A percentile compares a stretch with the other conserved stretches of the same genome.
phyloP scores from a whole-genome alignment of 257 asterid species.

The Plantago major region DNA sequence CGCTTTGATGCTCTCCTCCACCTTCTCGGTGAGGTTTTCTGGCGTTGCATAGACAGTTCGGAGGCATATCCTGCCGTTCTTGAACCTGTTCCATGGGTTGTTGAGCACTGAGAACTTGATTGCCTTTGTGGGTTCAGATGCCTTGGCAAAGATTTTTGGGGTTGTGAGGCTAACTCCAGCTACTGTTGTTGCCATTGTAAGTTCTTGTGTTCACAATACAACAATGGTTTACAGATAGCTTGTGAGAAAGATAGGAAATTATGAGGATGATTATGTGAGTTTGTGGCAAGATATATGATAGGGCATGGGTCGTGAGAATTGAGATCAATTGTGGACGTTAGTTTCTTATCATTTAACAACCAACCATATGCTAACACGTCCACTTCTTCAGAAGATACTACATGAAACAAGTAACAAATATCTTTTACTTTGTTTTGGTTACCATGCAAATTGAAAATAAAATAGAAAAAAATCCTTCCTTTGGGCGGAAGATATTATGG shows the following conservation, averaged over 20 bases:
- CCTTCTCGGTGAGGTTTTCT: slow-evolving; percentile 61
- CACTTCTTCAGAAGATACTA: not conserved
- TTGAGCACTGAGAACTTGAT: slow-evolving; percentile 26
- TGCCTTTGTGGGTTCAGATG: slow-evolving; percentile 30
- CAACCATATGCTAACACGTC: slow-evolving; percentile 40
- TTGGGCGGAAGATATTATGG: too few species aligned
- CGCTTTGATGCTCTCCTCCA: slow-evolving; percentile 77
- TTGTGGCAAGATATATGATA: slow-evolving; percentile 19
- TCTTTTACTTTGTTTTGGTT: not conserved
- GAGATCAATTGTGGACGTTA: slow-evolving; percentile 28
- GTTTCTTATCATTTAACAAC: slow-evolving; percentile 49
- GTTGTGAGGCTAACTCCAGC: slow-evolving; percentile 53
- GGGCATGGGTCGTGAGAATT: slow-evolving; percentile 1
- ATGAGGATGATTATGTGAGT: not conserved
- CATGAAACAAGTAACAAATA: not conserved
- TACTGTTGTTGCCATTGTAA: slow-evolving; percentile 45
- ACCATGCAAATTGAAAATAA: not conserved
- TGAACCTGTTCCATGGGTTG: slow-evolving; percentile 40
- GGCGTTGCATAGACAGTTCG: slow-evolving; percentile 58
- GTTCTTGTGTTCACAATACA: not conserved
- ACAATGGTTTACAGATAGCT: not conserved
- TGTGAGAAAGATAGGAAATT: not conserved
- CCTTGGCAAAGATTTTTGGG: slow-evolving; percentile 36
- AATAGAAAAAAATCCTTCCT: not conserved
- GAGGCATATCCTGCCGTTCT: slow-evolving; percentile 20